Percentiles rank a stretch among this genome's conserved stretches.
phyloP scores from a whole-genome alignment of 768 basidiomycete species.

The Boletus sp. region DNA sequence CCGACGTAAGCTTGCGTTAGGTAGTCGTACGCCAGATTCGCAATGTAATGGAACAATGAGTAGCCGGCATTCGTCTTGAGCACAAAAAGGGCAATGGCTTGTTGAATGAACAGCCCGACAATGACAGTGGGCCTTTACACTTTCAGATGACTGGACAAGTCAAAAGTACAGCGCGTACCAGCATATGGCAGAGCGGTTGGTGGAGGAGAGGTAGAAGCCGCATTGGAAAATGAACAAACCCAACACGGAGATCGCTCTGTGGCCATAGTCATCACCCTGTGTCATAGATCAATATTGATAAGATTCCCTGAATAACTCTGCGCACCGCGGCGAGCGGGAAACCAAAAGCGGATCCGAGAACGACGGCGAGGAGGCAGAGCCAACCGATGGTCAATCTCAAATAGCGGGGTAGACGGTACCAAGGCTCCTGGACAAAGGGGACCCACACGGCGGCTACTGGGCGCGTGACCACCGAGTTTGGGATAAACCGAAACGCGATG shows the following conservation, averaged over 20 bases:
- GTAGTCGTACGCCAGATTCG: slow-evolving; percentile 77
- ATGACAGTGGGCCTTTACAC: slow-evolving; percentile 73
- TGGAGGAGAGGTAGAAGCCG: slow-evolving; percentile 68
- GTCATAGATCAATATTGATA: slow-evolving; percentile 12
- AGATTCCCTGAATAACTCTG: slow-evolving; percentile 1
- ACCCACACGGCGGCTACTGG: slow-evolving; percentile 75
- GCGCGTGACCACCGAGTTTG: slow-evolving; percentile 61
- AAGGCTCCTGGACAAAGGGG: slow-evolving; percentile 63
- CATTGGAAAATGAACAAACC: slow-evolving; percentile 79
- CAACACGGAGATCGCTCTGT: slow-evolving; percentile 77
- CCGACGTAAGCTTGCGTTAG: slow-evolving; percentile 64
- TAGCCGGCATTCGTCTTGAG: slow-evolving; percentile 83
- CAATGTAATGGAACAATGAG: slow-evolving; percentile 80
- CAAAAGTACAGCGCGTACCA: slow-evolving; percentile 48
- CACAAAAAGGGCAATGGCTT: slow-evolving; percentile 84
- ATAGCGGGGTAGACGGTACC: slow-evolving; percentile 54
- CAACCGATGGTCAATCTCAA: slow-evolving; percentile 66
- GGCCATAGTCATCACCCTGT: slow-evolving; percentile 66
- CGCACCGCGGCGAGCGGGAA: slow-evolving; percentile 58
- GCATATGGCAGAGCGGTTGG: slow-evolving; percentile 57
- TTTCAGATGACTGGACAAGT: neutral
- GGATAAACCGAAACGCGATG: slow-evolving; percentile 84
- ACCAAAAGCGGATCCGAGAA: slow-evolving; percentile 87
- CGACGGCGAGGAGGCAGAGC: slow-evolving; percentile 69
- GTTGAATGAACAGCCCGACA: slow-evolving; percentile 81